Percentiles rank a stretch among this genome's conserved stretches.
Evolutionary conservation across 1,139 yeast species (phyloP).

Genomic region (Hansenula lynferdii): DNA sequence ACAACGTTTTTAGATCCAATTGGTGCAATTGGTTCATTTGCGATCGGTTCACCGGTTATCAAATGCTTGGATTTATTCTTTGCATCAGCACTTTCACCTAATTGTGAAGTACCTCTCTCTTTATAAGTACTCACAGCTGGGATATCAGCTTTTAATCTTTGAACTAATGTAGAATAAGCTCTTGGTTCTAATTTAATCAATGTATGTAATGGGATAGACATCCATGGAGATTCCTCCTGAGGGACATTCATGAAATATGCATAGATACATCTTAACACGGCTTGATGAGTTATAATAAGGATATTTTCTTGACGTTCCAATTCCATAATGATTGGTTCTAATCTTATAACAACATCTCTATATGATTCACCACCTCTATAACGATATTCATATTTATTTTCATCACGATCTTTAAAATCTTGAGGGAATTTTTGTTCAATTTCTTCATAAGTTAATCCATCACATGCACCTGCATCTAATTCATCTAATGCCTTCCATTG

Average conservation of each 20-base stretch:
- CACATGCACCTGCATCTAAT: slow-evolving; percentile 97
- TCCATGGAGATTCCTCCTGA: slow-evolving; percentile 97
- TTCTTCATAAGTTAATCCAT: slow-evolving; percentile 89
- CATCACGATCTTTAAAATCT: slow-evolving; percentile 94
- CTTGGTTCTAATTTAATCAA: slow-evolving; percentile 90
- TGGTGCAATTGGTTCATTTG: not conserved
- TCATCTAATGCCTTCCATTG: slow-evolving; percentile 98
- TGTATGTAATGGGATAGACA: slow-evolving; percentile 96
- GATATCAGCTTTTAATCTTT: slow-evolving; percentile 88
- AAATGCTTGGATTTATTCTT: slow-evolving; percentile 26
- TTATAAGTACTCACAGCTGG: slow-evolving; percentile 98
- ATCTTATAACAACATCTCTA: slow-evolving; percentile 87
- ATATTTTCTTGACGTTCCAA: slow-evolving; percentile 95
- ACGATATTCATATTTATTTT: slow-evolving; percentile 90
- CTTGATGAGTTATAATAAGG: slow-evolving; percentile 95
- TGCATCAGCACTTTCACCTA: slow-evolving; percentile 48
- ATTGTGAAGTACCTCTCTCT: slow-evolving; percentile 83
- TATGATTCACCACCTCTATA: slow-evolving; percentile 97
- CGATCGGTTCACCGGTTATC: slow-evolving; percentile 27
- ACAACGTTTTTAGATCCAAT: not conserved
- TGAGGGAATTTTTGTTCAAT: slow-evolving; percentile 83
- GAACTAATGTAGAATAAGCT: slow-evolving; percentile 85
- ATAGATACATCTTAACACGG: slow-evolving; percentile 91
- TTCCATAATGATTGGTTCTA: slow-evolving; percentile 98
- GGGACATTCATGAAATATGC: slow-evolving; percentile 99